Evolutionary conservation across 1,284 basidiomycete genomes (phyloP).

Genomic region (Papiliotrema nemorosa): DNA sequence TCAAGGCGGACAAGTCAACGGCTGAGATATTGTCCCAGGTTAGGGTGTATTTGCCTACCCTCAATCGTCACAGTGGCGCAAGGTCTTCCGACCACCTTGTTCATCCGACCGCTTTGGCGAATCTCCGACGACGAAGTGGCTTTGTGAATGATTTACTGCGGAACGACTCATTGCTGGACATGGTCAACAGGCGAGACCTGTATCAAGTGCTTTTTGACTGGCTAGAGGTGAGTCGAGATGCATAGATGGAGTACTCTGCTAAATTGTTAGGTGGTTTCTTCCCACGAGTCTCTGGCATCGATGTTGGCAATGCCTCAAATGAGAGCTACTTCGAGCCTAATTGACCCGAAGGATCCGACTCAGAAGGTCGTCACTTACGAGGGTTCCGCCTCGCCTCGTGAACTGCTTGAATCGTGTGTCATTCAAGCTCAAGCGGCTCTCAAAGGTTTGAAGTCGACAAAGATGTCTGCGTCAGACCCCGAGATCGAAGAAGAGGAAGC

Average conservation of each 20-base stretch:
- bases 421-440: constrained; percentile 84
- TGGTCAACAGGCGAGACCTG: constrained; percentile 79
- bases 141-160: constrained; percentile 75
- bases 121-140: constrained; percentile 81
- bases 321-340: constrained; percentile 50
- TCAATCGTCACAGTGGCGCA: constrained; percentile 66
- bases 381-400: constrained; percentile 79
- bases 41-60: constrained; percentile 70
- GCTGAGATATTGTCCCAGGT: constrained; percentile 65
- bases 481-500: constrained; percentile 15
- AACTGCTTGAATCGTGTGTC: constrained; percentile 79
- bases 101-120: constrained; percentile 81
- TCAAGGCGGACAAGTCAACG: constrained; percentile 65
- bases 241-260: background rate
- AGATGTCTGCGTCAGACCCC: background rate
- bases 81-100: constrained; percentile 80
- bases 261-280: constrained; percentile 67
- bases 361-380: constrained; percentile 65
- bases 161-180: constrained; percentile 86
- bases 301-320: constrained; percentile 97
- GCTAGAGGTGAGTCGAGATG: constrained; percentile 67
- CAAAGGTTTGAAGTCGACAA: constrained; percentile 59
- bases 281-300: constrained; percentile 81
- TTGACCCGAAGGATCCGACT: constrained; percentile 7
- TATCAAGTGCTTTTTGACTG: constrained; percentile 85